Conservation (phyloP, 164 flowering plant species). For the Aristolochia fimbriata region DNA sequence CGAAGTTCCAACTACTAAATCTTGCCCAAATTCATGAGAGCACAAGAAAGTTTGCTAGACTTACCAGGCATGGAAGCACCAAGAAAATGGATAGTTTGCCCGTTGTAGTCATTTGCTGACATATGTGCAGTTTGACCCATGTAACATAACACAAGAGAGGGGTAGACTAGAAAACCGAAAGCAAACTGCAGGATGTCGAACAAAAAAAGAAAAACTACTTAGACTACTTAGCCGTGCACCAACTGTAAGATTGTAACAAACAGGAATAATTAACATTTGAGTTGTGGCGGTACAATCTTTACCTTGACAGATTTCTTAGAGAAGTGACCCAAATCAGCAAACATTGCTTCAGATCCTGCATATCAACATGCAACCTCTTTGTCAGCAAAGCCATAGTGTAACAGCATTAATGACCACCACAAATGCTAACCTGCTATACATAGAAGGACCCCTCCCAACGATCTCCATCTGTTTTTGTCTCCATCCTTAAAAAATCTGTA, state of each 20-base stretch:
- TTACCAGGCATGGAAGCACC: slow-evolving; percentile 62
- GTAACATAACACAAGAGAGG: slow-evolving; percentile 65
- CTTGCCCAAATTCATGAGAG: slow-evolving; percentile 8
- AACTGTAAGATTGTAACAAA: not conserved
- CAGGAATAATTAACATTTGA: not conserved
- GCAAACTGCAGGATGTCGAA: slow-evolving; percentile 44
- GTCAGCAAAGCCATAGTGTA: too few relatives aligned
- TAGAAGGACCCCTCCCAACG: slow-evolving; percentile 69
- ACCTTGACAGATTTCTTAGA: slow-evolving; percentile 83
- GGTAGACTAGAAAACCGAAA: slow-evolving; percentile 64
- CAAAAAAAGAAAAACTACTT: not conserved
- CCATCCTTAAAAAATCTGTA: slow-evolving; percentile 67
- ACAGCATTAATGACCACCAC: not conserved
- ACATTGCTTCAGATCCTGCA: slow-evolving; percentile 93
- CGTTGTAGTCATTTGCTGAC: slow-evolving; percentile 20
- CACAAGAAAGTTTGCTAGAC: slow-evolving; percentile 11
- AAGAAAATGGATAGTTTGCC: not conserved
- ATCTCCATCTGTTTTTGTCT: slow-evolving; percentile 63
- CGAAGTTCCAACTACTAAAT: too few relatives aligned
- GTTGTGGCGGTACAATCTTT: not conserved
- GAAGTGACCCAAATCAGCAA: slow-evolving; percentile 90
- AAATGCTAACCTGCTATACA: slow-evolving; percentile 59
- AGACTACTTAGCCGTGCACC: not conserved
- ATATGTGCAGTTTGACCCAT: slow-evolving; percentile 96
- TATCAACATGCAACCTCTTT: not conserved